These are phyloP conservation scores for Ganoderma multipileum DNA, from an alignment of 1,284 basidiomycete genomes.

Conservation along the genomic window DNA sequence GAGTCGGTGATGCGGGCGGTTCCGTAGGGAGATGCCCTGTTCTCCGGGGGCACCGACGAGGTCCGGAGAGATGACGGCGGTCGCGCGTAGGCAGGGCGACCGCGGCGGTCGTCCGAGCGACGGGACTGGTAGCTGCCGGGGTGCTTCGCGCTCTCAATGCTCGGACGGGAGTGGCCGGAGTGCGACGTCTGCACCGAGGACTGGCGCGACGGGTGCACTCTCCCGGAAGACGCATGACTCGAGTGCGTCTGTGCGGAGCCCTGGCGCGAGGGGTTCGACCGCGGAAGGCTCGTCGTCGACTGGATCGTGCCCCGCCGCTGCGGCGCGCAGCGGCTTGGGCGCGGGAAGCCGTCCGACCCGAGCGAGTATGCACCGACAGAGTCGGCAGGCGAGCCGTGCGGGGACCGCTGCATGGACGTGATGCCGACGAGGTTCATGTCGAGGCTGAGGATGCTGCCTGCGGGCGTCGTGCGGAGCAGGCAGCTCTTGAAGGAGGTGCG, in stretches of 20 bases:
- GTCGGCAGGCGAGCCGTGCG: constrained; percentile 11
- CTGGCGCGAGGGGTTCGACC: constrained; percentile 8
- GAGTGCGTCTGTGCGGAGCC: constrained; percentile 7
- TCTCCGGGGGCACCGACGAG: constrained; percentile 7
- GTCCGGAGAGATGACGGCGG: constrained; percentile 11
- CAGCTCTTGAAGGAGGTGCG: constrained; percentile 7
- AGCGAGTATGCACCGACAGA: constrained; percentile 17
- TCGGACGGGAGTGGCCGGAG: constrained; percentile 5
- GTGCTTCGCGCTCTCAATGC: constrained; percentile 6
- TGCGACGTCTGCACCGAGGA: constrained; percentile 1
- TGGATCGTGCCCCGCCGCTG: constrained; percentile 19
- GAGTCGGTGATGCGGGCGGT: background rate
- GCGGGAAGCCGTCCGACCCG: constrained; percentile 17
- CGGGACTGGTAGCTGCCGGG: constrained; percentile 7
- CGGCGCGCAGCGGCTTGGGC: constrained; percentile 12
- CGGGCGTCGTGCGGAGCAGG: background rate
- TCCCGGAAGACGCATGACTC: background rate
- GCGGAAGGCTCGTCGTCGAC: constrained; percentile 14
- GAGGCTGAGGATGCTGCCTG: constrained; percentile 15
- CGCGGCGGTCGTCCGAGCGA: constrained; percentile 11
- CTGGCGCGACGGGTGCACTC: background rate
- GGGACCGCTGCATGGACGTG: constrained; percentile 7
- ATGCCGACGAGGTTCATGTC: constrained; percentile 10
- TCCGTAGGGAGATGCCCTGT: constrained; percentile 2
- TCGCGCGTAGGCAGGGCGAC: constrained; percentile 8